A percentile compares a stretch with the other conserved stretches of the same genome.
phyloP scores from a whole-genome alignment of 331 rosid genomes.

The Arachis monticola region DNA sequence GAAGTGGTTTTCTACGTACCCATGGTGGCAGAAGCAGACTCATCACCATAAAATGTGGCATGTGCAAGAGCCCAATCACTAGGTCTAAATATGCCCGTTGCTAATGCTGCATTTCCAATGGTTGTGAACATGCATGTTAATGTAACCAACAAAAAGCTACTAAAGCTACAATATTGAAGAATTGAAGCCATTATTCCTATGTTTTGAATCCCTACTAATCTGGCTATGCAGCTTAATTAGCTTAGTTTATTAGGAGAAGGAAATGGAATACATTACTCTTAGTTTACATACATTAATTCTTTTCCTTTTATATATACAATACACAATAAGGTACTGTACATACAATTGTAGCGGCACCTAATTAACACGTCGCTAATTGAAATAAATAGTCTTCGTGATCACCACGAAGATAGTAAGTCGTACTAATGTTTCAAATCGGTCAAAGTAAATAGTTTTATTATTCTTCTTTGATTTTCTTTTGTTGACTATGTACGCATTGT shows the following conservation, averaged over 20 bases:
- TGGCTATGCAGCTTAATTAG: background rate
- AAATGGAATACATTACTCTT: slow-evolving; percentile 19
- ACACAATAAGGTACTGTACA: no score
- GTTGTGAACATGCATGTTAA: slow-evolving; percentile 40
- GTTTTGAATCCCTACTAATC: background rate
- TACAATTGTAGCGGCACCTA: slow-evolving; percentile 13
- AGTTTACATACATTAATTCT: slow-evolving; percentile 10
- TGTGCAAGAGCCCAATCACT: slow-evolving; percentile 68
- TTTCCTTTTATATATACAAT: slow-evolving; percentile 6
- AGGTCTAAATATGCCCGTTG: slow-evolving; percentile 48
- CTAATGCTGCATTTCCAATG: slow-evolving; percentile 30
- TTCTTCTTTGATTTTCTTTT: background rate
- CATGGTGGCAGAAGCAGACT: slow-evolving; percentile 81
- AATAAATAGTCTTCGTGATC: slow-evolving; percentile 53
- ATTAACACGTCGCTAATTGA: slow-evolving; percentile 32
- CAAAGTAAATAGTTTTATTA: slow-evolving; percentile 33
- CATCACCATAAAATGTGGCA: slow-evolving; percentile 95
- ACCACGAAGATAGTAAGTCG: slow-evolving; percentile 45
- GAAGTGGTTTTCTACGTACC: slow-evolving; percentile 45
- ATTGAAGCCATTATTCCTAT: slow-evolving; percentile 51
- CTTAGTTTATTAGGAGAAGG: background rate
- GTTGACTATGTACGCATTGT: background rate
- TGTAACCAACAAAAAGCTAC: slow-evolving; percentile 33
- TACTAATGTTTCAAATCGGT: background rate
- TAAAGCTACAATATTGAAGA: slow-evolving; percentile 32